Base-by-base conservation (phyloP, 768 basidiomycete species). In the Lactarius tabidus region DNA sequence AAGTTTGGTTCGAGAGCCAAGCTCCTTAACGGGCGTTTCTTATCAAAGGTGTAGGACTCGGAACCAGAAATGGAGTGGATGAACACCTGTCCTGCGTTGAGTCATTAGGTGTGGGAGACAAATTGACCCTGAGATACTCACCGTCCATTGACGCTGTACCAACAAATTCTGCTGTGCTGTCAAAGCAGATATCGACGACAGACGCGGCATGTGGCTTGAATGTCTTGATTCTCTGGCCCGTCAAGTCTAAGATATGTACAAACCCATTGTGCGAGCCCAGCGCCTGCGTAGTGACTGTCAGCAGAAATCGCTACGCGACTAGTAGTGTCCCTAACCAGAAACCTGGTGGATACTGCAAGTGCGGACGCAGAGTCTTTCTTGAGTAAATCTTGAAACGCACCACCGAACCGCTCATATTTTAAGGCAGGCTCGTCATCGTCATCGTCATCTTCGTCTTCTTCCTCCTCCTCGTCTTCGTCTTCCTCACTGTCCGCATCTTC, bases 101-200 rank as follows among this genome's bases (percentile, higher is more conserved):
- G 51, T 31, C 28, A 51, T 65, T 51, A 70, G 35, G 17, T 28
- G 12, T 23, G 26, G 31, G 7, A 55, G 45, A 29, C 23, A 39
- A 12, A 15, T 20, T n/a, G 18, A 28, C 23, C n/a, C 20, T 33
- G 17, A n/a, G 26, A 63, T 15, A 72, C 84, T 77, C 74, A 93
- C 96, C 96, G 76, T 99, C 96, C 67, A 96, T 86, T 4, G 93
- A 94, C 0, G 95, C 90, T 8, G 93, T 95, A 2, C 89, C 94
- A 8, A 98, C 84, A 71, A 94, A 98, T 64, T 97, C 94, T 36
- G 85, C 88, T 0, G 89, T 90, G 60, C 81, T 78, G 73, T 98
- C 95, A 72, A 98, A 81, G 57, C 83, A 84, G 41, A 98, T 87
- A 72, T 94, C 94, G 63, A 86, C 84, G 62, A 98, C 81, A 14